Base-by-base conservation (phyloP, 345 rosid genomes). In the Raphanus raphanistrum region DNA sequence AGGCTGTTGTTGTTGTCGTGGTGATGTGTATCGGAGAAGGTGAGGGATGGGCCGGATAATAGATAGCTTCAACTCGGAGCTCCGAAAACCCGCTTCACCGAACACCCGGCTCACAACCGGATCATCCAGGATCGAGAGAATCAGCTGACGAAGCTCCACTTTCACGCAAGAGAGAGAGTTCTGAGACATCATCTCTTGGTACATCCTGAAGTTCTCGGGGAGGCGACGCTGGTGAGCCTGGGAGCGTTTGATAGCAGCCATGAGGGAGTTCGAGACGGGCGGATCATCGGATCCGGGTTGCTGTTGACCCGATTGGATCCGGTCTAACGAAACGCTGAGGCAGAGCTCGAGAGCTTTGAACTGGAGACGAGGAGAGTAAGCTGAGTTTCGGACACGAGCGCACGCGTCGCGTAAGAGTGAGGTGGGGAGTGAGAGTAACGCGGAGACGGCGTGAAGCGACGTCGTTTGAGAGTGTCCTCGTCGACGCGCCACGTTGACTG, bases 211-310 rank as follows among this genome's bases (percentile, higher is more conserved):
- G 31, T 86, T 90, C 81, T 94, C 97, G 0, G 97, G 98, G 45
- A 87, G 89, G 10, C 97, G 81, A 36, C 97, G 84, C 48, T 94
- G 98, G 65, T 89, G 90, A 26, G 98, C 97, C 79, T 94, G 98
- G 6, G 98, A 90, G 10, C 98, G 87, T 76, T 92, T 92, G 71
- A 94, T 92, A 5, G 98, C 98, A 4, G 98, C 98, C 98, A 94
- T 92, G 70, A 94, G 90, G 0, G 98, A 90, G 82, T 94, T 92
- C 4, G 97, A 92, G 0, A 94, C 90, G n/a, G 76, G 76, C 1
- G 95, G 92, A 36, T 91, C 93, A 29, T 82, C 86, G 63, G 57
- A 69, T 63, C 82, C 76, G 70, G 66, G 75, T 61, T 84, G 93
- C 45, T 84, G 93, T 63, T 85, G 95, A 72, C 87, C 79, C 25